Evolutionary conservation across 345 rosid species (phyloP).

Genomic region (Gossypium stocksii): DNA sequence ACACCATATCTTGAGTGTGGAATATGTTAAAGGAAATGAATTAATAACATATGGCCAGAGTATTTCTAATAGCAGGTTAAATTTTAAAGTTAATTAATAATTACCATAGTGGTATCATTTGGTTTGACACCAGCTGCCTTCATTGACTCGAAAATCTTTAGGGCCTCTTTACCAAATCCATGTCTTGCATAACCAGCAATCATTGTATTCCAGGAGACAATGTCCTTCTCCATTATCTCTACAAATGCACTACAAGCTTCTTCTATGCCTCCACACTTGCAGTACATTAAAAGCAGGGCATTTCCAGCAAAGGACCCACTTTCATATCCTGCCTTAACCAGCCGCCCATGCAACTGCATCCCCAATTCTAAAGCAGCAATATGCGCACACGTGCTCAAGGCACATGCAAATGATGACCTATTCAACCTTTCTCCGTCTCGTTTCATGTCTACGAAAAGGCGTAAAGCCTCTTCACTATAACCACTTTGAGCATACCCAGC

Average conservation of each 20-base stretch:
- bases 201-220: conserved; percentile 69
- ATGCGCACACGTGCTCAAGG: conserved; percentile 57
- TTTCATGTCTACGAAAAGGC: conserved; percentile 50
- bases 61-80: neutral
- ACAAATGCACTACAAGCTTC: conserved; percentile 51
- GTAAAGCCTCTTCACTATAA: conserved; percentile 45
- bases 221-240: conserved; percentile 55
- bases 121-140: conserved; percentile 47
- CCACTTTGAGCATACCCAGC: conserved; percentile 62
- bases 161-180: conserved; percentile 55
- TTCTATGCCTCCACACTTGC: conserved; percentile 67
- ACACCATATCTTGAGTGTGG: neutral
- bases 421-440: conserved; percentile 57
- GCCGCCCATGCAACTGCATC: conserved; percentile 58
- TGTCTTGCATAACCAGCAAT: conserved; percentile 66
- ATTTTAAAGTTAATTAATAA: neutral
- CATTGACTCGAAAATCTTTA: conserved; percentile 55
- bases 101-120: conserved; percentile 60
- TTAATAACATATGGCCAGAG: neutral
- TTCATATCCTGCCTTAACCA: conserved; percentile 60
- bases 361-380: conserved; percentile 66
- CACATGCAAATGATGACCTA: conserved; percentile 54
- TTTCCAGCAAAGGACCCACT: conserved; percentile 62
- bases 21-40: neutral
- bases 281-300: conserved; percentile 66